A percentile compares a stretch with the other conserved stretches of the same genome.
Evolutionary conservation across 228 moss, liverwort and hornwort genomes (phyloP).

Genomic region (Sphagnum magellanicum): DNA sequence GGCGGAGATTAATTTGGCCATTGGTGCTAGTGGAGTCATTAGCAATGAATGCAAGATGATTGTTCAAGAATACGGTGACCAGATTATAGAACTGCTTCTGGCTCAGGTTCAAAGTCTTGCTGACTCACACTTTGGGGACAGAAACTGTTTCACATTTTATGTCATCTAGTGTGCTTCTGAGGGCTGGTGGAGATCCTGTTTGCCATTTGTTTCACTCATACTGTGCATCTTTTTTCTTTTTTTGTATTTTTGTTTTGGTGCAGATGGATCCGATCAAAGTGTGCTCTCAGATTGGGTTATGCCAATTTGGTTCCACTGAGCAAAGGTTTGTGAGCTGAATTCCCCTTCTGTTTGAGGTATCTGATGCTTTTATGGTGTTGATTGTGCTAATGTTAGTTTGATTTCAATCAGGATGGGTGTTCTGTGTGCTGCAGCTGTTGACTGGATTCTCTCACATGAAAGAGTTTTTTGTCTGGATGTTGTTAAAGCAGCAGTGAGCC

Average conservation of each 20-base stretch:
- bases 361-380: neutral
- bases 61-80: constrained; percentile 68
- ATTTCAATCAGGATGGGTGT: neutral
- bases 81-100: constrained; percentile 71
- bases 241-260: constrained; percentile 6
- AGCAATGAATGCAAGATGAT: constrained; percentile 88
- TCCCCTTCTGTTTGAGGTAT: neutral
- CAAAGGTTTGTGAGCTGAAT: constrained; percentile 31
- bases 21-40: constrained; percentile 81
- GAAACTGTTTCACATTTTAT: neutral
- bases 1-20: constrained; percentile 82
- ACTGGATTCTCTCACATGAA: neutral
- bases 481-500: constrained; percentile 31
- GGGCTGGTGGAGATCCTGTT: neutral
- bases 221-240: neutral
- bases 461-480: neutral
- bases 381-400: neutral
- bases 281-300: constrained; percentile 63
- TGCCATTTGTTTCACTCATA: neutral
- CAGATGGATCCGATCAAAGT: constrained; percentile 85
- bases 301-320: constrained; percentile 16
- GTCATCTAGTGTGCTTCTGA: neutral
- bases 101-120: constrained; percentile 33
- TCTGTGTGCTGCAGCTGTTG: neutral
- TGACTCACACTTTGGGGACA: neutral